phyloP scores from a whole-genome alignment of 306 rosid species.

The Cucurbita argyrosperma region DNA sequence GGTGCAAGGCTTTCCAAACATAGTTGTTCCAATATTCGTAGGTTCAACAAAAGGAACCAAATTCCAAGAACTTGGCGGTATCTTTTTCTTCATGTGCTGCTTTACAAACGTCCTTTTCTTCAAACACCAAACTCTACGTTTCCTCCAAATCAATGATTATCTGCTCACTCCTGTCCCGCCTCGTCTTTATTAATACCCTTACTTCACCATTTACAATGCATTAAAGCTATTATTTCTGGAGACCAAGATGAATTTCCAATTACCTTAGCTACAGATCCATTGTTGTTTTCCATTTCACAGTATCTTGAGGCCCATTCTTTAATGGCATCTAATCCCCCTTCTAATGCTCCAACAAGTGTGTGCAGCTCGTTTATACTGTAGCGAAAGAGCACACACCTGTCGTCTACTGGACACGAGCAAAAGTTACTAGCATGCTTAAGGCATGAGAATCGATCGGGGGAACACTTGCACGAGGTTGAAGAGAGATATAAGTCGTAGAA shows the following conservation, averaged over 20 bases:
- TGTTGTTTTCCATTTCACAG: constrained; percentile 10
- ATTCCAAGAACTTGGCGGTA: not conserved
- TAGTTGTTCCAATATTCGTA: constrained; percentile 44
- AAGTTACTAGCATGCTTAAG: constrained; percentile 48
- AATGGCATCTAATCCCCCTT: constrained; percentile 37
- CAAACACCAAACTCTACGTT: not conserved
- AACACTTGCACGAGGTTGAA: constrained; percentile 63
- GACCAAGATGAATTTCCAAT: constrained; percentile 22
- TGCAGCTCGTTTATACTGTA: constrained; percentile 39
- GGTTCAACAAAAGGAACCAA: constrained; percentile 32
- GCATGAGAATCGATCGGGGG: constrained; percentile 66
- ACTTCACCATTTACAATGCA: constrained; percentile 5
- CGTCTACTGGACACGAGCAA: constrained; percentile 48
- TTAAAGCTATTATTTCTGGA: constrained; percentile 10
- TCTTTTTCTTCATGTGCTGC: not conserved
- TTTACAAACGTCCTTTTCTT: constrained; percentile 7
- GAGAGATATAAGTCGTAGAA: constrained; percentile 79
- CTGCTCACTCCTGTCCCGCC: constrained; percentile 19
- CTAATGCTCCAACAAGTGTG: constrained; percentile 47
- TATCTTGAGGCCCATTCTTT: constrained; percentile 27
- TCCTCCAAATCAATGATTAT: constrained; percentile 22
- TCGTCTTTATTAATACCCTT: constrained; percentile 15
- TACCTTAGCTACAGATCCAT: constrained; percentile 17
- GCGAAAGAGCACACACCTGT: constrained; percentile 46
- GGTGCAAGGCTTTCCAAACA: constrained; percentile 60